Evolutionary conservation across 2,329 filamentous ascomycete species (phyloP), one percentile per base, ranked within the genome.

Genomic region (Colletotrichum sp.): DNA sequence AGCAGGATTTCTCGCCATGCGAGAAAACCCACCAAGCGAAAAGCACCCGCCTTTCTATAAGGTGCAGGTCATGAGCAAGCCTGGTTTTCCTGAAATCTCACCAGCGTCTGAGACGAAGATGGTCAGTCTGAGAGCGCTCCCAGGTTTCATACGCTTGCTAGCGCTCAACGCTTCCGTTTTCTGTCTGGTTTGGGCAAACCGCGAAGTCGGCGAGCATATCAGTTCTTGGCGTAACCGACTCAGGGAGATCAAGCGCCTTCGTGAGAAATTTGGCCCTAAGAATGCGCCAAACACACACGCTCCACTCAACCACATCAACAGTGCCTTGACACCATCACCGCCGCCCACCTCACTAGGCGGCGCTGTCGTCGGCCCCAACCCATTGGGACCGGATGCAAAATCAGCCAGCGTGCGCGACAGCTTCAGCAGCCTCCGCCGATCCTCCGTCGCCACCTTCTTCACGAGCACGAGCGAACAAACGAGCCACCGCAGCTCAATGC

Each of bases 161-260:
- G 95, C 96, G 1, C 91, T 99, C 77, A 99, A 98, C 81, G 96
- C 97, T 0, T 98, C 95, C 16, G 95, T 99, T 10, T 98, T 99
- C 84, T 95, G 95, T 3, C 91, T 94, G 60, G 96, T 98, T n/a
- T 98, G 96, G 95, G 91, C 92, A 63, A 93, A 92, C 80, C 90
- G 93, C 63, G 91, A 94, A 78, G 94, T 93, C 8, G 94, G 94
- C 72, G 96, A 98, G 83, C 93, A 98, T 81, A 90, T 97, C 34
- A 97, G 95, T 13, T 95, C 95, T 10, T 99, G 97, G 97, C 93
- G 95, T 75, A 95, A 94, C 80, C 93, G 97, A 65, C 90, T 99
- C 15, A 92, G 94, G 65, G 95, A 96, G 83, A 98, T 99, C 82
- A 94, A 94, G 82, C 91, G 92, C 60, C 89, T 99, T 66, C 92